Evolutionary conservation across 176 grass and related monocot genomes (phyloP).

Genomic region (Oryza brachyantha): DNA sequence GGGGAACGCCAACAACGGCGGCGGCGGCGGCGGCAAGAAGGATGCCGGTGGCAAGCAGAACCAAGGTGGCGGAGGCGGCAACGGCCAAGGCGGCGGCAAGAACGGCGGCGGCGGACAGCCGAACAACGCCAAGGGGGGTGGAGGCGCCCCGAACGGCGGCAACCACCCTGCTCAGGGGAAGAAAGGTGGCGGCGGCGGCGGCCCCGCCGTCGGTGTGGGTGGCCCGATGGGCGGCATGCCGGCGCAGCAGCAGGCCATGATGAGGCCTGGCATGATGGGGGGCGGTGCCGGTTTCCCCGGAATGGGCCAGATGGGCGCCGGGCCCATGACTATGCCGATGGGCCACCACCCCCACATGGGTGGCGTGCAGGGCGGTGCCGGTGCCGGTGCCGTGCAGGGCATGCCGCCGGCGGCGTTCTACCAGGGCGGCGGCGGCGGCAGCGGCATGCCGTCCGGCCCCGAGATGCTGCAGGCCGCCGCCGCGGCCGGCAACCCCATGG

Average conservation of each 20-base stretch:
- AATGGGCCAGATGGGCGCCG: constrained; percentile 51
- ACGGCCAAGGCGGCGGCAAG: constrained; percentile 38
- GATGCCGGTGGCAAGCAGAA: constrained; percentile 55
- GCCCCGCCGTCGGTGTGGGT: not conserved
- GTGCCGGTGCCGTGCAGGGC: constrained; percentile 22
- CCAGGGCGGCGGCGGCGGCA: constrained; percentile 16
- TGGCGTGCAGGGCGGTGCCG: constrained; percentile 19
- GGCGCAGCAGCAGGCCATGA: constrained; percentile 26
- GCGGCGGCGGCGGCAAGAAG: constrained; percentile 55
- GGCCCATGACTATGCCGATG: constrained; percentile 52
- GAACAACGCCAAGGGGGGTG: constrained; percentile 51
- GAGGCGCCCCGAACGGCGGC: constrained; percentile 26
- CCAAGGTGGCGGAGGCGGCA: constrained; percentile 33
- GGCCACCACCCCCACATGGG: constrained; percentile 43
- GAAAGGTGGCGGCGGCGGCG: constrained; percentile 23
- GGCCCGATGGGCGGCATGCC: constrained; percentile 6
- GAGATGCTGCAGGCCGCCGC: constrained; percentile 60
- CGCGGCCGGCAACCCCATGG: constrained; percentile 38
- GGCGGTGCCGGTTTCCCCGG: constrained; percentile 45
- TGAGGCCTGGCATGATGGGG: constrained; percentile 47
- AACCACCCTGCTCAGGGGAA: constrained; percentile 19
- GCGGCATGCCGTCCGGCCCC: constrained; percentile 24
- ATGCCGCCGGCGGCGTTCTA: constrained; percentile 24
- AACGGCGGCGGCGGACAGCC: constrained; percentile 41
- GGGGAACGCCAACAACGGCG: constrained; percentile 38